Base-by-base conservation (phyloP, 2,329 filamentous ascomycete genomes). In the Trichoderma harzianum region DNA sequence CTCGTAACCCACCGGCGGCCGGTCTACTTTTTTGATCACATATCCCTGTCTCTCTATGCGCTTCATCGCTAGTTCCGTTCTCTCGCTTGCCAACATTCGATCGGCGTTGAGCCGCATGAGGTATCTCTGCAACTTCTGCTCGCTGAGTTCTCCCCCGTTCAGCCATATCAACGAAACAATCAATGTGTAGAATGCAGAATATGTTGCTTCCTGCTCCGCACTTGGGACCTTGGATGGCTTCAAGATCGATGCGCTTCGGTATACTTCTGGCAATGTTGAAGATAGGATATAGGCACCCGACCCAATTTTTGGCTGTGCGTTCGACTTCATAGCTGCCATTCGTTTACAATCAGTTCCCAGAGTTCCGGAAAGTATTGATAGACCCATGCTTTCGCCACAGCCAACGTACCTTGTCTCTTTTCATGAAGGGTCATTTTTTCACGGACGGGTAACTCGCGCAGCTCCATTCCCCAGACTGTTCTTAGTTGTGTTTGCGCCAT, bases 381-480 rank as follows among this genome's bases (percentile, higher is more conserved):
- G 28, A 34, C 7, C 43, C 30, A 34, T 8, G 21, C 51, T 34
- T 53, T 26, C 5, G 24, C 10, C 10, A 30, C 7, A 39, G 18
- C 11, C 0, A 2, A 26, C 18, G 57, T 82, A 91, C 92, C 92
- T 85, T 92, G 91, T 76, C 93, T 89, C 78, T 88, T 89, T 74
- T 97, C 93, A 72, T 90, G 90, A 39, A 97, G 82, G 0, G 94
- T 94, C 63, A 93, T 87, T 80, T 94, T 97, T 78, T 98, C 95
- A 77, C 88, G 89, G 1, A 88, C 85, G 0, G 96, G 94, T 64
- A 98, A 85, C 82, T 98, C 95, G 5, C 89, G 86, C 86, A 99
- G 88, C 79, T 95, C 88, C 94, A 98, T 97, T n/a, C 96, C 96
- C 82, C 97, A 98, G 1, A 91, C 87, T 2, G 83, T 83, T 62